phyloP scores from a whole-genome alignment of 768 basidiomycete genomes.

The Termitomyces sp. region DNA sequence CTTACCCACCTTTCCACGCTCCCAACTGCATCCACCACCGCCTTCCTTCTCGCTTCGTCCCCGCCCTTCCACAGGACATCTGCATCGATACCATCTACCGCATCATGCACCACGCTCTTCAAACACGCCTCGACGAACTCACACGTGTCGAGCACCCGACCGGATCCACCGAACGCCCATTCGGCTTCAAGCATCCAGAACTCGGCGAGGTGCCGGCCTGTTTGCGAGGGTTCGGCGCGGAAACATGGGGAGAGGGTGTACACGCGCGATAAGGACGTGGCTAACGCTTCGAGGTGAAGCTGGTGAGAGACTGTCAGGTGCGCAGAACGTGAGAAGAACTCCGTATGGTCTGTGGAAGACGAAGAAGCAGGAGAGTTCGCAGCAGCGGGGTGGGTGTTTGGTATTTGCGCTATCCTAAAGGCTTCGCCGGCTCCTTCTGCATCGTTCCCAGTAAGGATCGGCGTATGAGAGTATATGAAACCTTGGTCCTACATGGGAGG shows the following conservation, averaged over 20 bases:
- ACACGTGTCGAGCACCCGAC: slow-evolving; percentile 35
- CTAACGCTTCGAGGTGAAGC: slow-evolving; percentile 88
- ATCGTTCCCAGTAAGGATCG: slow-evolving; percentile 85
- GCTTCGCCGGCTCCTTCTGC: slow-evolving; percentile 96
- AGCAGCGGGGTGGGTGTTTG: slow-evolving; percentile 21
- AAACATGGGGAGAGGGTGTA: slow-evolving; percentile 95
- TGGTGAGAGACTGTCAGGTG: slow-evolving; percentile 95
- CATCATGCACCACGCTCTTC: slow-evolving; percentile 17
- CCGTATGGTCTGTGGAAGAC: slow-evolving; percentile 19
- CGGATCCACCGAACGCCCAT: slow-evolving; percentile 41
- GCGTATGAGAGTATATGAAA: slow-evolving; percentile 77
- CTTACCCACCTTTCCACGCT: slow-evolving; percentile 49
- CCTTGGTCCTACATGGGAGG: slow-evolving; percentile 50
- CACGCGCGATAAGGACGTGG: slow-evolving; percentile 70
- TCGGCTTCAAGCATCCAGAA: slow-evolving; percentile 99
- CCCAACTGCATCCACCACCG: slow-evolving; percentile 30
- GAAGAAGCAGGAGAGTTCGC: slow-evolving; percentile 1
- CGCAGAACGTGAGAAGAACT: slow-evolving; percentile 73
- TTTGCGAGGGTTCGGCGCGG: slow-evolving; percentile 86
- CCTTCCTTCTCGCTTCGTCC: slow-evolving; percentile 25
- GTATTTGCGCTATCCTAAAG: slow-evolving; percentile 57
- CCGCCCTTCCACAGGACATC: slow-evolving; percentile 36
- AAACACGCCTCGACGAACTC: slow-evolving; percentile 32
- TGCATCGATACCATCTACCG: slow-evolving; percentile 19
- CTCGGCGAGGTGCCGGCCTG: slow-evolving; percentile 89